A percentile compares a stretch with the other conserved stretches of the same genome.
phyloP scores from a whole-genome alignment of 169 alveolate species.

The Plasmodium gallinaceum region DNA sequence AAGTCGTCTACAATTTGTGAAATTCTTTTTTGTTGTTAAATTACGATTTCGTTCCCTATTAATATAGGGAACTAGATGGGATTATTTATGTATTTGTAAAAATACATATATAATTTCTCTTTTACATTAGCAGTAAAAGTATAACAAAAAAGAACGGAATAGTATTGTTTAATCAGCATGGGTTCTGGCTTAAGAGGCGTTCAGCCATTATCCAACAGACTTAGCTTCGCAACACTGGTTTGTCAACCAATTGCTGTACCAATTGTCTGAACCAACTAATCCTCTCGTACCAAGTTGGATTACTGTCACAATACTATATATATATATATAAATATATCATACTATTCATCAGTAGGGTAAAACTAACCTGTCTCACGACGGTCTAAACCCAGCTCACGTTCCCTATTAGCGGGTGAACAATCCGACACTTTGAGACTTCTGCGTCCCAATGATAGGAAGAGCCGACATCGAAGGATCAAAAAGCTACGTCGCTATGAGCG shows the following conservation, averaged over 20 bases:
- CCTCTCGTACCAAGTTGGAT: conserved; percentile 60
- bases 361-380: conserved; percentile 95
- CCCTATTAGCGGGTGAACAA: conserved; percentile 85
- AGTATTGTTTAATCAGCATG: conserved; percentile 79
- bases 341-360: conserved; percentile 91
- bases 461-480: conserved; percentile 89
- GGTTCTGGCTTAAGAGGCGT: conserved; percentile 92
- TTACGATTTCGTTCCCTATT: background rate
- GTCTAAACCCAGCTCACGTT: conserved; percentile 90
- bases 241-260: conserved; percentile 79
- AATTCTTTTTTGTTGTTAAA: conserved; percentile 17
- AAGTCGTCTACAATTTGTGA: conserved; percentile 42
- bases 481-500: conserved; percentile 95
- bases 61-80: conserved; percentile 7
- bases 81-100: conserved; percentile 17
- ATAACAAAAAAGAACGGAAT: conserved; percentile 16
- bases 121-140: conserved; percentile 32
- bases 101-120: conserved; percentile 24
- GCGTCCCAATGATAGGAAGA: conserved; percentile 87
- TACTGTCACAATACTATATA: background rate
- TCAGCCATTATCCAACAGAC: conserved; percentile 92
- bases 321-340: conserved; percentile 21
- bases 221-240: conserved; percentile 91
- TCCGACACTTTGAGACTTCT: conserved; percentile 87
- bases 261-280: conserved; percentile 42